These are phyloP conservation scores for Chaetomium cochliodes DNA, from an alignment of 495 filamentous ascomycete genomes.

Conservation along the genomic window DNA sequence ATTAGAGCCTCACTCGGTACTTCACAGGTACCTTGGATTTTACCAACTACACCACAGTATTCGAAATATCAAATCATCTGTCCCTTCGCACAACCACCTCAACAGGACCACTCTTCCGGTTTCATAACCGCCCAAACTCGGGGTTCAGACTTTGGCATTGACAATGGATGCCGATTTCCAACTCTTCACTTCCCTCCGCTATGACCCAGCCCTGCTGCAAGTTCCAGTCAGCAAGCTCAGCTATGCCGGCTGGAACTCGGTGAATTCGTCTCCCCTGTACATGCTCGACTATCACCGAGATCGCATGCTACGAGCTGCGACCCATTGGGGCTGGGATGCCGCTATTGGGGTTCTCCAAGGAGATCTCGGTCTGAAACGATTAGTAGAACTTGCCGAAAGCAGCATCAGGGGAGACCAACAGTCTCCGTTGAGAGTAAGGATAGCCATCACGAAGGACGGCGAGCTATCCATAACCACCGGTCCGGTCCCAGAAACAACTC, in stretches of 20 bases:
- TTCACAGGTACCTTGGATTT: too few species aligned
- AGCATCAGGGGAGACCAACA: conserved; percentile 25
- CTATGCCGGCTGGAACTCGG: conserved; percentile 44
- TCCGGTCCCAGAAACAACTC: conserved; percentile 49
- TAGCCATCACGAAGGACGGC: conserved; percentile 53
- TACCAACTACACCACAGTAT: too few species aligned
- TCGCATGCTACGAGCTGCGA: conserved; percentile 70
- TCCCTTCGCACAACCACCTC: too few species aligned
- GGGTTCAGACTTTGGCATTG: background rate
- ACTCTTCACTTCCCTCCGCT: conserved; percentile 73
- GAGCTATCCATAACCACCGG: conserved; percentile 49
- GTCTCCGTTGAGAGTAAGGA: conserved; percentile 49
- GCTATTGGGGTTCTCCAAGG: conserved; percentile 48
- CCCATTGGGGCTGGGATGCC: conserved; percentile 61
- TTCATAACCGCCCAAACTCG: too few species aligned
- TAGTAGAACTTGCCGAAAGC: conserved; percentile 31
- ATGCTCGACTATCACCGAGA: conserved; percentile 80
- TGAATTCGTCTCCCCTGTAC: conserved; percentile 67
- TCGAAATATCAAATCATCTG: too few species aligned
- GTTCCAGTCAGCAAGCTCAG: conserved; percentile 35
- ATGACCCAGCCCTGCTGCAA: conserved; percentile 62
- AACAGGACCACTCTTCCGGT: too few species aligned
- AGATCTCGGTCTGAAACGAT: conserved; percentile 39
- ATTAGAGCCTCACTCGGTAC: too few species aligned
- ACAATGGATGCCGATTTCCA: conserved; percentile 44